A percentile compares a stretch with the other conserved stretches of the same genome.
Evolutionary conservation across 176 grass and related monocot species (phyloP).

Genomic region (Secale cereale): DNA sequence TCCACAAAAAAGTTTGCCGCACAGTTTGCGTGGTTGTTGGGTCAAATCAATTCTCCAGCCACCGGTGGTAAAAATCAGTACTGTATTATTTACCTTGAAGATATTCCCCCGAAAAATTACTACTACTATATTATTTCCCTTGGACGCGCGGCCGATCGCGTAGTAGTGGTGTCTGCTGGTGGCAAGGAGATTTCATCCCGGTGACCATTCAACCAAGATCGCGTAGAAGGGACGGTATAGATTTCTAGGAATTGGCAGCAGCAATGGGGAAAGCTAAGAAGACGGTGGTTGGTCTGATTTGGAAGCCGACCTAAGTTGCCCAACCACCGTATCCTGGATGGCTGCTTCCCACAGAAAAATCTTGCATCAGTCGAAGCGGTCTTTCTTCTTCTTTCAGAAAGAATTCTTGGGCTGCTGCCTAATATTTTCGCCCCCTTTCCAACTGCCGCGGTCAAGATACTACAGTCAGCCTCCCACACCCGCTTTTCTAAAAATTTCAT

Average conservation of each 20-base stretch:
- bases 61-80: neutral
- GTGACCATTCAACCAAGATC: constrained; percentile 19
- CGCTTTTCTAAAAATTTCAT: constrained; percentile 12
- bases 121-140: no score
- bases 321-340: constrained; percentile 37
- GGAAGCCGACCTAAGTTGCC: constrained; percentile 37
- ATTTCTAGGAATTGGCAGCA: constrained; percentile 20
- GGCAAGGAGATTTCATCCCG: constrained; percentile 11
- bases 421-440: constrained; percentile 36
- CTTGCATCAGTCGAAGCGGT: neutral
- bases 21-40: neutral
- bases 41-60: neutral
- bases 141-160: neutral
- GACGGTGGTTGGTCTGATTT: constrained; percentile 31
- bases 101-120: no score
- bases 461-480: constrained; percentile 4
- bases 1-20: neutral
- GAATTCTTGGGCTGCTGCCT: constrained; percentile 21
- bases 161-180: neutral
- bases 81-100: neutral
- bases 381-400: neutral
- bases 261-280: neutral
- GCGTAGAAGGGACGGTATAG: neutral
- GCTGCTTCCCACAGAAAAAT: constrained; percentile 26
- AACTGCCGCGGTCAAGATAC: constrained; percentile 30